Conservation (phyloP, 129 eudicot species). For the Mikania micrantha region DNA sequence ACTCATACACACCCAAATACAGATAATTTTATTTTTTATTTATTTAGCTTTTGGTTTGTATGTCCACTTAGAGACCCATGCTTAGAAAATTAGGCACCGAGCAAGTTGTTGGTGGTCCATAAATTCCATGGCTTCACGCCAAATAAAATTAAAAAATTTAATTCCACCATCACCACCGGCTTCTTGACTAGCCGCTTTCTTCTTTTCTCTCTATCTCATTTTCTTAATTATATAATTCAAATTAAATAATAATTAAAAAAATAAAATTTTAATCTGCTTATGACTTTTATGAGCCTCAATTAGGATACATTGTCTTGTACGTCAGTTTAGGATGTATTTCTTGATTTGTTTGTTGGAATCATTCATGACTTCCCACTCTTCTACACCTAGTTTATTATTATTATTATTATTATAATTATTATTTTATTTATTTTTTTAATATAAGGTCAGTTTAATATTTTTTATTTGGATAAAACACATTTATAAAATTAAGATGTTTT, state of each 20-base stretch:
- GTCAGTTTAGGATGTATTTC: too few relatives aligned
- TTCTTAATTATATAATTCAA: background rate
- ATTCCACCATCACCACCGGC: constrained; percentile 9
- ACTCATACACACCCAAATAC: background rate
- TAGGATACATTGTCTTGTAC: too few relatives aligned
- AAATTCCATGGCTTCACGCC: constrained; percentile 22
- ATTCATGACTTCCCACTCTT: background rate
- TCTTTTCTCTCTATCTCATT: background rate
- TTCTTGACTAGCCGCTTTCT: background rate
- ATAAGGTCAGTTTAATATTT: too few relatives aligned
- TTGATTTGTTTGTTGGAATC: background rate
- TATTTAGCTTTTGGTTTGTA: background rate
- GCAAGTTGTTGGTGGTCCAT: constrained; percentile 29
- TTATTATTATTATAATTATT: too few relatives aligned
- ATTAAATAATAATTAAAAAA: background rate
- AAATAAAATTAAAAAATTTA: background rate
- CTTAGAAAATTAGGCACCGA: background rate
- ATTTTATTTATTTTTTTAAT: too few relatives aligned
- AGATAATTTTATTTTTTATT: background rate
- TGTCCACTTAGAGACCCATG: background rate
- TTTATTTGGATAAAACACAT: too few relatives aligned
- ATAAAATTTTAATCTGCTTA: background rate
- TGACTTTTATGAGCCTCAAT: too few relatives aligned
- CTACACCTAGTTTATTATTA: too few relatives aligned
- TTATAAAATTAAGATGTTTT: too few relatives aligned